Conservation (phyloP, 805 yeast genomes). For the Schwanniomyces yamadae region DNA sequence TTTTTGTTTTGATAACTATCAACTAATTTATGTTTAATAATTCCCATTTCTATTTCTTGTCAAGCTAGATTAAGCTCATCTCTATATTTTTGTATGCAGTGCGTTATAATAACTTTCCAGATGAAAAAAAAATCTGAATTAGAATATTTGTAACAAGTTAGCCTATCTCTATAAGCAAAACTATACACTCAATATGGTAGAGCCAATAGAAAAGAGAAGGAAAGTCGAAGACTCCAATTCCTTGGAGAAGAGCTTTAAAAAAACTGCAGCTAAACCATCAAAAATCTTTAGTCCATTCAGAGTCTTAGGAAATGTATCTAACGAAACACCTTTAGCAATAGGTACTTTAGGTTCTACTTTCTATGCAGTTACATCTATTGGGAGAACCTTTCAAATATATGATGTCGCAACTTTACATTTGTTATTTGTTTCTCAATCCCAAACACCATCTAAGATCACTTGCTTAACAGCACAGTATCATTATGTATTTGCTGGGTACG, state of each 20-base stretch:
- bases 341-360: slow-evolving; percentile 88
- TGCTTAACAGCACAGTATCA: slow-evolving; percentile 80
- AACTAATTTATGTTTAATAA: too few species aligned
- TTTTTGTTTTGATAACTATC: too few species aligned
- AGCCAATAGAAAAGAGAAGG: slow-evolving; percentile 33
- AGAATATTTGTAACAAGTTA: too few species aligned
- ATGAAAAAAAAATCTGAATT: too few species aligned
- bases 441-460: slow-evolving; percentile 68
- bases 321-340: slow-evolving; percentile 78
- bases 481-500: slow-evolving; percentile 75
- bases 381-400: slow-evolving; percentile 85
- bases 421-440: slow-evolving; percentile 79
- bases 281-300: slow-evolving; percentile 81
- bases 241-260: neutral
- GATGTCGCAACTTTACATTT: slow-evolving; percentile 86
- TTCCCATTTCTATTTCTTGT: too few species aligned
- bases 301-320: slow-evolving; percentile 85
- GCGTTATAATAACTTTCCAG: too few species aligned
- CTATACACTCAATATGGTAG: slow-evolving; percentile 24
- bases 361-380: slow-evolving; percentile 86
- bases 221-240: slow-evolving; percentile 17
- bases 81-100: too few species aligned
- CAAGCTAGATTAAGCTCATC: too few species aligned
- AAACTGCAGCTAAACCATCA: slow-evolving; percentile 19
- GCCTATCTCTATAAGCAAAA: too few species aligned